A percentile compares a stretch with the other conserved stretches of the same genome.
Conservation (phyloP, 768 basidiomycete species). For the Mycena rosella region DNA sequence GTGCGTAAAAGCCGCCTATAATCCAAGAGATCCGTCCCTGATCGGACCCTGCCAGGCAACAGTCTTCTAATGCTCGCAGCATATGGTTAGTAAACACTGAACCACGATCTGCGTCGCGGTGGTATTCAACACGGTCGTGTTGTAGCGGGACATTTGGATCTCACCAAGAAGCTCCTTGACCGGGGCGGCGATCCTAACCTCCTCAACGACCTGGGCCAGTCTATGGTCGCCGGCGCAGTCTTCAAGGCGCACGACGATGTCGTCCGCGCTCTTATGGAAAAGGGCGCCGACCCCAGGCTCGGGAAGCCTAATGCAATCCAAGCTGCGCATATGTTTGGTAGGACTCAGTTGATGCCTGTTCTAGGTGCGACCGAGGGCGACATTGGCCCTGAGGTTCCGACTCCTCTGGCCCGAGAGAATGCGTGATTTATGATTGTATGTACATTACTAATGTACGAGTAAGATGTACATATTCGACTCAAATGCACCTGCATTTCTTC, state of each 20-base stretch:
- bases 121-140: slow-evolving; percentile 20
- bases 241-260: slow-evolving; percentile 80
- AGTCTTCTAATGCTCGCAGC: slow-evolving; percentile 85
- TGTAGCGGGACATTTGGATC: slow-evolving; percentile 66
- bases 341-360: slow-evolving; percentile 65
- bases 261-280: slow-evolving; percentile 65
- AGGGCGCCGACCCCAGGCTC: slow-evolving; percentile 72
- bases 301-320: slow-evolving; percentile 80
- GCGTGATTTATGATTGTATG: not conserved
- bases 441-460: no score
- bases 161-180: slow-evolving; percentile 65
- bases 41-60: slow-evolving; percentile 66
- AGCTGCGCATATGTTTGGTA: slow-evolving; percentile 76
- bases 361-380: slow-evolving; percentile 74
- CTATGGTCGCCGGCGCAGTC: slow-evolving; percentile 81
- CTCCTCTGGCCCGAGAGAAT: slow-evolving; percentile 34
- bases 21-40: not conserved
- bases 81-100: slow-evolving; percentile 50
- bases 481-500: no score
- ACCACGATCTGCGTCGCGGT: not conserved
- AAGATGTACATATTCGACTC: no score
- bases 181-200: slow-evolving; percentile 76
- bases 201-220: slow-evolving; percentile 79
- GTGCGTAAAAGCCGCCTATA: slow-evolving; percentile 45
- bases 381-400: slow-evolving; percentile 52